These are phyloP conservation scores for Citeromyces nyonsensis DNA, from an alignment of 805 yeast species.

Conservation along the genomic window DNA sequence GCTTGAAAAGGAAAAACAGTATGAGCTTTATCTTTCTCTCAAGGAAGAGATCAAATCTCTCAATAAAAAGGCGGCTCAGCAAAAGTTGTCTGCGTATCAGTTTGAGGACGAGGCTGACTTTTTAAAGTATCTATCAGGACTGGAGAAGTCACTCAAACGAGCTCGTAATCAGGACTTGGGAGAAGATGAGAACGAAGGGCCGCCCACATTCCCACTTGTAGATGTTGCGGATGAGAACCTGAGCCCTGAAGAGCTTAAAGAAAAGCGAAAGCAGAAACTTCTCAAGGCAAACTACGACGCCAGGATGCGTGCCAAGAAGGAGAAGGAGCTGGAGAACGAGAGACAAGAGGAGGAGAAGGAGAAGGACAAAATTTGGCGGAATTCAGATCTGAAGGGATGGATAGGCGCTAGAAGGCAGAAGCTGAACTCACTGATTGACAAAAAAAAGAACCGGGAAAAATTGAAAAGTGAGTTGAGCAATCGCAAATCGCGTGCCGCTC, in stretches of 20 bases:
- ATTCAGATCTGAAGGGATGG: constrained; percentile 67
- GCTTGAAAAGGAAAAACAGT: constrained; percentile 68
- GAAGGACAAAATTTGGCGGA: constrained; percentile 69
- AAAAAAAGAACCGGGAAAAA: constrained; percentile 51
- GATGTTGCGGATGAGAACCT: constrained; percentile 79
- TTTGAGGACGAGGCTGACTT: constrained; percentile 66
- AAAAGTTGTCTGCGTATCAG: constrained; percentile 52
- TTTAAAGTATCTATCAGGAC: constrained; percentile 40
- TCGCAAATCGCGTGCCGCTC: constrained; percentile 84
- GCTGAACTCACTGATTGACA: constrained; percentile 41
- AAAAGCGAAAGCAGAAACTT: constrained; percentile 72
- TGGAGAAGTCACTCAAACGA: constrained; percentile 56
- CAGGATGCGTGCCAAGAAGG: constrained; percentile 65
- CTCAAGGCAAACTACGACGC: constrained; percentile 85
- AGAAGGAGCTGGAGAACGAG: constrained; percentile 51
- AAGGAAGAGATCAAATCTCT: constrained; percentile 32
- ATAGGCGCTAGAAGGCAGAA: constrained; percentile 48
- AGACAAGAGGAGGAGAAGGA: constrained; percentile 41
- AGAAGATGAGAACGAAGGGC: constrained; percentile 29
- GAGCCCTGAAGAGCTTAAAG: constrained; percentile 66
- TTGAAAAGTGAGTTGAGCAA: constrained; percentile 68
- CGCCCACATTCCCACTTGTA: constrained; percentile 56
- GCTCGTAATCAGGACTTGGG: constrained; percentile 54
- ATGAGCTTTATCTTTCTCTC: constrained; percentile 49
- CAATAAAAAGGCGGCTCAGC: constrained; percentile 35